Conservation (phyloP, 805 yeast species). For the Metschnikowia proteae region DNA sequence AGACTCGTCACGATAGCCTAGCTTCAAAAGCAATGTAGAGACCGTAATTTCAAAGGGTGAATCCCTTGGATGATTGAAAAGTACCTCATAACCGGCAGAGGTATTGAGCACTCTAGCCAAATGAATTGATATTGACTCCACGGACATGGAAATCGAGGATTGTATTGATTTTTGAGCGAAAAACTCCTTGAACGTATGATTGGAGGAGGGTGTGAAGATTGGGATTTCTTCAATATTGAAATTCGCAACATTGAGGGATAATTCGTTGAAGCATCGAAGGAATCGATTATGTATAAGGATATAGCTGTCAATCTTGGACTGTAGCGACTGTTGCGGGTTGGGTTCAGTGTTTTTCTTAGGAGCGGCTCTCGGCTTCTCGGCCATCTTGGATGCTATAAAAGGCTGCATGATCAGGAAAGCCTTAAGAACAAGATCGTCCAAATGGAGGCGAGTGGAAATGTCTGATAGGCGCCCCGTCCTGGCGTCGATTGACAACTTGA, state of each 20-base stretch:
- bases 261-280: constrained; percentile 12
- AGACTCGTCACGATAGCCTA: constrained; percentile 18
- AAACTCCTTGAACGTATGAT: constrained; percentile 9
- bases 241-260: constrained; percentile 11
- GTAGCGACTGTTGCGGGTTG: neutral
- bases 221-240: constrained; percentile 12
- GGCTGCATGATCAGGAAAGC: constrained; percentile 7
- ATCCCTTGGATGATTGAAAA: constrained; percentile 30
- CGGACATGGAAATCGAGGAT: constrained; percentile 6
- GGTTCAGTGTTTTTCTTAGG: neutral
- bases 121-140: constrained; percentile 12
- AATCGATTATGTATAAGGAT: constrained; percentile 9
- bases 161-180: constrained; percentile 2
- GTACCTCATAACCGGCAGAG: constrained; percentile 37
- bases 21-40: constrained; percentile 30
- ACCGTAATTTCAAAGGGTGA: constrained; percentile 32
- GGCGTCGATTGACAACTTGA: constrained; percentile 5
- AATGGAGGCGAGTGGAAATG: constrained; percentile 7
- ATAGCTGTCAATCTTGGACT: constrained; percentile 2
- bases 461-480: constrained; percentile 9
- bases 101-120: constrained; percentile 7
- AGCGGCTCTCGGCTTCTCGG: neutral
- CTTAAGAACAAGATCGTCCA: constrained; percentile 11
- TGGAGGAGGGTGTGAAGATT: constrained; percentile 11
- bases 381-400: neutral